A percentile compares a stretch with the other conserved stretches of the same genome.
phyloP scores from a whole-genome alignment of 2,329 filamentous ascomycete genomes.

The Teratosphaeria viscida region DNA sequence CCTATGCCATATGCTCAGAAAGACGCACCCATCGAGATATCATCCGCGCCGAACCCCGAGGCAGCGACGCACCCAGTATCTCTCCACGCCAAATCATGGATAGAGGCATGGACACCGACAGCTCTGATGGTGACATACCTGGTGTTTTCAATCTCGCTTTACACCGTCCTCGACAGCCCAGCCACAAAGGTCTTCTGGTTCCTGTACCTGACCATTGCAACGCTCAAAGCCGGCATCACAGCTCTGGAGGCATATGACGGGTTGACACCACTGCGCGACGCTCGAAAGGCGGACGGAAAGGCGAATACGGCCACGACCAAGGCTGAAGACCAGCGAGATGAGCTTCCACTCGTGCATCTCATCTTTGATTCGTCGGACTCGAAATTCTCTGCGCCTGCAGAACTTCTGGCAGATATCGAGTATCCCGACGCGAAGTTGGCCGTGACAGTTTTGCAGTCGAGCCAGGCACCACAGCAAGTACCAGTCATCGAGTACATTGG shows the following conservation, averaged over 20 bases:
- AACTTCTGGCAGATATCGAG: not conserved
- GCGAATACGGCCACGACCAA: constrained; percentile 2
- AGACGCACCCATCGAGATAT: not conserved
- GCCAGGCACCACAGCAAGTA: not conserved
- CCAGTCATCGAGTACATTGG: not conserved
- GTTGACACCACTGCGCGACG: constrained; percentile 8
- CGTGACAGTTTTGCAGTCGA: not conserved
- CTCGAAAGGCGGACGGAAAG: constrained; percentile 8
- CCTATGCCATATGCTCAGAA: not conserved
- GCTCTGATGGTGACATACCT: constrained; percentile 12
- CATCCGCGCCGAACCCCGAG: not conserved
- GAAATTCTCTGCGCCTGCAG: not conserved
- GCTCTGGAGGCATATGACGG: constrained; percentile 13
- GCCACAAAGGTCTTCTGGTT: constrained; percentile 14
- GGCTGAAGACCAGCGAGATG: constrained; percentile 1
- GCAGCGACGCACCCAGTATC: not conserved
- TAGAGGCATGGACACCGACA: constrained; percentile 7
- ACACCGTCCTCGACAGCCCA: constrained; percentile 6
- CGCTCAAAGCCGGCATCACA: constrained; percentile 7
- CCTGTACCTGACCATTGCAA: constrained; percentile 11
- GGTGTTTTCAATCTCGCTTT: constrained; percentile 14
- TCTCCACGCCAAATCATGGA: not conserved
- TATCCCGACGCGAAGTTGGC: not conserved
- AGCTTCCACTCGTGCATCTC: constrained; percentile 9
- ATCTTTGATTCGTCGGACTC: constrained; percentile 4